Evolutionary conservation across 2,329 filamentous ascomycete species (phyloP), one percentile per base, ranked within the genome.

Genomic region (Aureobasidium sp.): DNA sequence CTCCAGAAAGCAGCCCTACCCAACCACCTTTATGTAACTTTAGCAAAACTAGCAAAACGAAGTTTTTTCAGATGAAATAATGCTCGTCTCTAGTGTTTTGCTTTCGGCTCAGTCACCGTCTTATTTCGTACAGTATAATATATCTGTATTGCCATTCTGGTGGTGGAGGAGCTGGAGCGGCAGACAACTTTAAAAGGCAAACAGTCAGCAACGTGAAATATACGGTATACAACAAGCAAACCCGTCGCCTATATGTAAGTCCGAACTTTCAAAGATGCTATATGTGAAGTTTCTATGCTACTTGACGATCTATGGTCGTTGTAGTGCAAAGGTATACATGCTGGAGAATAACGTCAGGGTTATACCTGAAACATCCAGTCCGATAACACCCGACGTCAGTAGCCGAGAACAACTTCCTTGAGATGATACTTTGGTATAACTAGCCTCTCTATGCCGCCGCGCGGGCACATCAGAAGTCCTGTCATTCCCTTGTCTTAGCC

Each of bases 1-100:
- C 20, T 43, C n/a, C 26, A 43, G 27, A 44, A 34, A 56, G 37
- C 27, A 56, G 27, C 39, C 37, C 29, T 13, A 29, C 39, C 39
- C n/a, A 55, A 41, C 36, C 51, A 32, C 37, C 32, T 37, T 55
- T 41, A 55, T 57, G 53, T 57, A 57, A 46, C 39, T 57, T 46
- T 57, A 57, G 24, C 27, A 41, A 36, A 57, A 32, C 41, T 57
- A 57, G 24, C 27, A 41, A 46, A 57, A 32, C 41, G 34, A 57
- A 36, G 39, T 27, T 34, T 12, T 37, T 26, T 39, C 15, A 52
- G 34, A 52, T 15, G 1, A 17, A 29, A 29, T 48, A 26, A n/a
- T 48, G 6, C 5, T n/a, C 15, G n/a, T 10, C 5, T 24, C n/a
- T 24, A 8, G 15, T 47, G 26, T 9, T 15, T 32, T 47, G 6